These are phyloP conservation scores for Fusarium pininemorale DNA, from an alignment of 2,329 filamentous ascomycete species.

Conservation along the genomic window DNA sequence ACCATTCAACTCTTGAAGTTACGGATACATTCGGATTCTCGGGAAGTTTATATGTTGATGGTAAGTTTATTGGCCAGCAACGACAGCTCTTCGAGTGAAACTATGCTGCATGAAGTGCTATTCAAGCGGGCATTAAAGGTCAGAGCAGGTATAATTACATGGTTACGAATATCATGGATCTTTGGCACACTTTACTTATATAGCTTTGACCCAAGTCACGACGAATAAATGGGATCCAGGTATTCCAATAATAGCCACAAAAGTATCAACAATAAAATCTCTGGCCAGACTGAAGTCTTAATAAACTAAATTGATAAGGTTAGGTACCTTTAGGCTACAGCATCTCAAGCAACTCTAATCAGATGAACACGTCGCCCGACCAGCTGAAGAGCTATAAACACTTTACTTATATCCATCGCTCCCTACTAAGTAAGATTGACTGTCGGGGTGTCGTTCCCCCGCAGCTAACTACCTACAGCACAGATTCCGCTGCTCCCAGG, in stretches of 20 bases:
- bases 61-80: neutral
- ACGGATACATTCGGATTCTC: neutral
- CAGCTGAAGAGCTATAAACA: too few species aligned
- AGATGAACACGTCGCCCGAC: too few species aligned
- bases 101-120: neutral
- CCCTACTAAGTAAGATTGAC: neutral
- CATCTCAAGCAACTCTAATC: neutral
- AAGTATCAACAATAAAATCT: neutral
- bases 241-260: neutral
- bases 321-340: neutral
- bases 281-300: neutral
- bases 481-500: slow-evolving; percentile 9
- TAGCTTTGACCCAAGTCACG: neutral
- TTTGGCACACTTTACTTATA: neutral
- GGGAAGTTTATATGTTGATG: neutral
- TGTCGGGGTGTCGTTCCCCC: slow-evolving; percentile 18
- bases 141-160: neutral
- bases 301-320: neutral
- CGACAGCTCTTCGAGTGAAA: neutral
- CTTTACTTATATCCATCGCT: neutral
- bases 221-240: neutral
- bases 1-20: slow-evolving; percentile 7
- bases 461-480: neutral
- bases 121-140: neutral
- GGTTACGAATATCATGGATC: neutral